These are phyloP conservation scores for Diaporthe sp. DNA, from an alignment of 2,329 filamentous ascomycete genomes.

Conservation along the genomic window DNA sequence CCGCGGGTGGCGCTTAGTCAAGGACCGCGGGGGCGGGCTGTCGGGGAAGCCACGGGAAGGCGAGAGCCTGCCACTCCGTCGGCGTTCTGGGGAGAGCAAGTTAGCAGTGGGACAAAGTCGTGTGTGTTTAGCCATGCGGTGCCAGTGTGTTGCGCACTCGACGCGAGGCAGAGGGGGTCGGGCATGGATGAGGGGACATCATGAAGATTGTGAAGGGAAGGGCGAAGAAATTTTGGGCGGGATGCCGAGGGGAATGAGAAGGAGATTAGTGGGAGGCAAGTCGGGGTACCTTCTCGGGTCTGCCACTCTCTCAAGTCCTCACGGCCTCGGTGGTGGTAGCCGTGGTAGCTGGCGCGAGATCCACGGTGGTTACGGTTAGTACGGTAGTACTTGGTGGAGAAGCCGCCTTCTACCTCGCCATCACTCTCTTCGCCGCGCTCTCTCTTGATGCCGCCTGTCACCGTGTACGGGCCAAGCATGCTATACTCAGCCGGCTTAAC, in stretches of 20 bases:
- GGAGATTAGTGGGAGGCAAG: not conserved
- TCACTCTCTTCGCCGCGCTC: not conserved
- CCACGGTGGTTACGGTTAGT: not conserved
- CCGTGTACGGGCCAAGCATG: not conserved
- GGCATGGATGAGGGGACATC: not conserved
- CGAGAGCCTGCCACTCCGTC: not conserved
- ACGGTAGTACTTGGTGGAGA: not conserved
- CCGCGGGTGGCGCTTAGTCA: not conserved
- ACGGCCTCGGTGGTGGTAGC: not conserved
- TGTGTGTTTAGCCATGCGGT: not conserved
- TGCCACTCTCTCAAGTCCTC: not conserved
- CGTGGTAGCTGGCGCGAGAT: not conserved
- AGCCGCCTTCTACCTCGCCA: not conserved
- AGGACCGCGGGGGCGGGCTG: not conserved
- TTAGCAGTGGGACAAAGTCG: not conserved
- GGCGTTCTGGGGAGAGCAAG: not conserved
- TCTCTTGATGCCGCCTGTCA: conserved; percentile 6
- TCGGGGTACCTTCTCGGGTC: not conserved
- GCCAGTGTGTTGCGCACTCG: not conserved
- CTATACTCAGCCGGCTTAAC: not conserved
- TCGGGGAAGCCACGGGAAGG: not conserved
- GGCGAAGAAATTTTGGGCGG: not conserved
- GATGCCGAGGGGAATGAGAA: not conserved
- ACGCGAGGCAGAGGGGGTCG: no score
- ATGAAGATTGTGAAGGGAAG: not conserved